Evolutionary conservation across 441 rosid species (phyloP).

Genomic region (Syzygium syzygioides): DNA sequence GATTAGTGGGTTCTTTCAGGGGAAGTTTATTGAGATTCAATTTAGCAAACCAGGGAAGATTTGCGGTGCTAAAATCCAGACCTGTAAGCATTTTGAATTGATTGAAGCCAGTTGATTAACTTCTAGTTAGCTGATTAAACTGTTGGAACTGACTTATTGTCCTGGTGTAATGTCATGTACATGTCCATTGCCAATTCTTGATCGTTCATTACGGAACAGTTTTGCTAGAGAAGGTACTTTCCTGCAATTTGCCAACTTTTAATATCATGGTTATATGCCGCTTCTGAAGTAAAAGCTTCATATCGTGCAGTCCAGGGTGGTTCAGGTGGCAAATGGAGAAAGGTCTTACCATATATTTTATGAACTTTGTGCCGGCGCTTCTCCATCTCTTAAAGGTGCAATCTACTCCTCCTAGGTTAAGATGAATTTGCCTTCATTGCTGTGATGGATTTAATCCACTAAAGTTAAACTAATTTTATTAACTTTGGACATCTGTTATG

Average conservation of each 20-base stretch:
- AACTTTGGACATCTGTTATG: not conserved
- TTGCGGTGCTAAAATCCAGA: slow-evolving; percentile 80
- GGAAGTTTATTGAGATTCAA: slow-evolving; percentile 85
- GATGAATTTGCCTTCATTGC: not conserved
- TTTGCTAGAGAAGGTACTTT: slow-evolving; percentile 88
- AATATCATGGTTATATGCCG: not conserved
- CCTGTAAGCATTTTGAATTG: slow-evolving; percentile 54
- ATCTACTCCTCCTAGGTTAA: not conserved
- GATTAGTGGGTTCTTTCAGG: slow-evolving; percentile 30
- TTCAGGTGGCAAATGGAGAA: slow-evolving; percentile 81
- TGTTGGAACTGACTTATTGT: slow-evolving; percentile 28
- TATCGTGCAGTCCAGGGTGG: slow-evolving; percentile 85
- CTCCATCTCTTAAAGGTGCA: slow-evolving; percentile 76
- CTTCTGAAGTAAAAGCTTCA: slow-evolving; percentile 22
- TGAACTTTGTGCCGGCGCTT: slow-evolving; percentile 96
- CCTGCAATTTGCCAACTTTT: slow-evolving; percentile 1
- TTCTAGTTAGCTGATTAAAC: slow-evolving; percentile 4
- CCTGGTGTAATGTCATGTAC: slow-evolving; percentile 16
- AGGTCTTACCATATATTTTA: slow-evolving; percentile 92
- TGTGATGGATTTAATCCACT: not conserved
- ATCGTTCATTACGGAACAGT: slow-evolving; percentile 32
- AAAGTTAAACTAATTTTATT: not conserved
- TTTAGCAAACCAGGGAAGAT: slow-evolving; percentile 81
- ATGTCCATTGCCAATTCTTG: slow-evolving; percentile 17
- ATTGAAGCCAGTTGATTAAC: not conserved